Conservation (phyloP, 129 eudicot genomes). For the Deinandra increscens region DNA sequence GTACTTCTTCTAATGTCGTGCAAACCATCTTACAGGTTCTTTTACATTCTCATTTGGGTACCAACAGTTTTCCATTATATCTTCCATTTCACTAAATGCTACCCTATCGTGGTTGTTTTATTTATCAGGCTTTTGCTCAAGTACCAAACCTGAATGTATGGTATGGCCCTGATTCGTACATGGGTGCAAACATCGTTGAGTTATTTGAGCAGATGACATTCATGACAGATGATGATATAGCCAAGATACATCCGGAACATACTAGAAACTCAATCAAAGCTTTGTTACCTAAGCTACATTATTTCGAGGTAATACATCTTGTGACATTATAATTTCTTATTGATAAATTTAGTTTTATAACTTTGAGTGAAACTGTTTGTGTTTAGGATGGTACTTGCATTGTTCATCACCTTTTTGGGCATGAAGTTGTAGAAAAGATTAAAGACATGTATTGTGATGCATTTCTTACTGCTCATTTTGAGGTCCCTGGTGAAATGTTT, state of each 20-base stretch:
- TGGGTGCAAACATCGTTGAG: slow-evolving; percentile 97
- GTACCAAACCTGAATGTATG: slow-evolving; percentile 71
- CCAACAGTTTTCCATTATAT: slow-evolving; percentile 2
- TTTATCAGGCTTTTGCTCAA: slow-evolving; percentile 80
- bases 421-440: slow-evolving; percentile 85
- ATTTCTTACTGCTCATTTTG: slow-evolving; percentile 92
- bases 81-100: slow-evolving; percentile 23
- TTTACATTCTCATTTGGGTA: slow-evolving; percentile 15
- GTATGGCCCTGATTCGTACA: slow-evolving; percentile 98
- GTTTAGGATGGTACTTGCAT: slow-evolving; percentile 92
- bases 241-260: slow-evolving; percentile 75
- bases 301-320: slow-evolving; percentile 57
- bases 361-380: neutral
- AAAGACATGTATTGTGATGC: slow-evolving; percentile 97
- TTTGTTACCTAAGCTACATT: slow-evolving; percentile 76
- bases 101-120: neutral
- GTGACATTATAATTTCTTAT: neutral
- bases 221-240: slow-evolving; percentile 95
- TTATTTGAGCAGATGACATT: slow-evolving; percentile 77
- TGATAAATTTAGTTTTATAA: neutral
- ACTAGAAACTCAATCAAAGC: slow-evolving; percentile 59
- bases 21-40: slow-evolving; percentile 95
- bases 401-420: slow-evolving; percentile 94
- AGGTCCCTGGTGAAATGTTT: slow-evolving; percentile 99
- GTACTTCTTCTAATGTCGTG: slow-evolving; percentile 97